Evolutionary conservation across 306 rosid genomes (phyloP).

Genomic region (Trifolium dubium): DNA sequence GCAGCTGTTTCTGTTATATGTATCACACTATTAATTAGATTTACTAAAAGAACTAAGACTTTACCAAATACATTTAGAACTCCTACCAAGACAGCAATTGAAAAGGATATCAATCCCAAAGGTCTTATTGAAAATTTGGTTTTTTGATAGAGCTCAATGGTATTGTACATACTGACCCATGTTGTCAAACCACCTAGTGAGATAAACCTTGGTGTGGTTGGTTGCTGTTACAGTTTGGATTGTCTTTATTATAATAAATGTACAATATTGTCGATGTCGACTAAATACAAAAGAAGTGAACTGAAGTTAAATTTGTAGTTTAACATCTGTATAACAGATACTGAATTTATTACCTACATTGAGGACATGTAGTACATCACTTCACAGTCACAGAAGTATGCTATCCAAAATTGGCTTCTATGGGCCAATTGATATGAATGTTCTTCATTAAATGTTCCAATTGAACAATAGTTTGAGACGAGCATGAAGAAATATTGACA

Average conservation of each 20-base stretch:
- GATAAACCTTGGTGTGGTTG: background rate
- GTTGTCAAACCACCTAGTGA: constrained; percentile 26
- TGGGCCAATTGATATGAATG: too few species aligned
- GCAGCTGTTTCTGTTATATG: constrained; percentile 52
- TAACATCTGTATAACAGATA: constrained; percentile 12
- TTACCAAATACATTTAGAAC: constrained; percentile 29
- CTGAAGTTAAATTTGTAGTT: constrained; percentile 6
- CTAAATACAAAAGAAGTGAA: constrained; percentile 13
- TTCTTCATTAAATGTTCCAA: too few species aligned
- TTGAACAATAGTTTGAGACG: too few species aligned
- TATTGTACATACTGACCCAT: background rate
- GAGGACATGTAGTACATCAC: too few species aligned
- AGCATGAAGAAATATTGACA: too few species aligned
- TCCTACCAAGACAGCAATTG: constrained; percentile 27
- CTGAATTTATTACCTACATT: too few species aligned
- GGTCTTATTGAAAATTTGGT: background rate
- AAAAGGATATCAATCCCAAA: background rate
- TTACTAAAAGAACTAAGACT: constrained; percentile 14
- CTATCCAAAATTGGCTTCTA: too few species aligned
- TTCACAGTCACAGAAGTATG: too few species aligned
- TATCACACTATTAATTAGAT: constrained; percentile 44
- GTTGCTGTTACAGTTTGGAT: constrained; percentile 7
- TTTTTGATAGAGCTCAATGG: constrained; percentile 19
- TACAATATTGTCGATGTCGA: constrained; percentile 3
- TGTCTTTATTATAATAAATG: constrained; percentile 14